Evolutionary conservation across 2,329 filamentous ascomycete species (phyloP).

Genomic region (Arthrobotrys musiformis): DNA sequence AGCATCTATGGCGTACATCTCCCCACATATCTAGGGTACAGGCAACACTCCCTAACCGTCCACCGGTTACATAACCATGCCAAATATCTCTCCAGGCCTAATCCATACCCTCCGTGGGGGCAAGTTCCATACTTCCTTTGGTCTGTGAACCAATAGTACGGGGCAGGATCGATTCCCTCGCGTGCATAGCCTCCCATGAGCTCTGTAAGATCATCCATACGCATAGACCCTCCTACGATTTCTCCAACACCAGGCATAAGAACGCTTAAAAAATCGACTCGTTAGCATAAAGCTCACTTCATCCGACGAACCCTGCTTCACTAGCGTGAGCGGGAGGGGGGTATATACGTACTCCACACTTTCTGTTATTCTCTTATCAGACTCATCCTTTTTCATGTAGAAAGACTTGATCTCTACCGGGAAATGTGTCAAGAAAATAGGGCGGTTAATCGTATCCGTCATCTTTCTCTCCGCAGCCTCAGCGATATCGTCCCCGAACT

Average conservation of each 20-base stretch:
- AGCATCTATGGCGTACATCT: slow-evolving; percentile 76
- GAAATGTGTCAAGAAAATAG: slow-evolving; percentile 97
- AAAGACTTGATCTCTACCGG: slow-evolving; percentile 97
- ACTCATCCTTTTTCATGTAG: slow-evolving; percentile 92
- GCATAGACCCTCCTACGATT: slow-evolving; percentile 96
- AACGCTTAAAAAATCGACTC: slow-evolving; percentile 61
- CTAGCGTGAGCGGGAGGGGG: background rate
- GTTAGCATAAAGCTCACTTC: background rate
- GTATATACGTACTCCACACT: slow-evolving; percentile 74
- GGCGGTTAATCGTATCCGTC: slow-evolving; percentile 95
- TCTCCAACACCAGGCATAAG: slow-evolving; percentile 94
- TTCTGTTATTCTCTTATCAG: slow-evolving; percentile 87
- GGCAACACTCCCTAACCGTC: slow-evolving; percentile 72
- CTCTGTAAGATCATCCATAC: slow-evolving; percentile 91
- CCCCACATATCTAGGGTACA: slow-evolving; percentile 84
- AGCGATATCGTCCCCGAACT: slow-evolving; percentile 96
- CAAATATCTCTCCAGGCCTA: slow-evolving; percentile 83
- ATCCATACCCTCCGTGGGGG: slow-evolving; percentile 90
- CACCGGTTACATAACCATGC: slow-evolving; percentile 74
- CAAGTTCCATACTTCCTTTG: slow-evolving; percentile 96
- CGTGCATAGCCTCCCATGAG: slow-evolving; percentile 87
- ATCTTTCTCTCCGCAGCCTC: slow-evolving; percentile 96
- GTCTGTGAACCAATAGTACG: slow-evolving; percentile 99
- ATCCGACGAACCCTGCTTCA: background rate
- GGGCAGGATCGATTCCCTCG: slow-evolving; percentile 82